Evolutionary conservation across 192 early-diverging fungal genomes (phyloP).

Genomic region (Geranomyces michiganensis): DNA sequence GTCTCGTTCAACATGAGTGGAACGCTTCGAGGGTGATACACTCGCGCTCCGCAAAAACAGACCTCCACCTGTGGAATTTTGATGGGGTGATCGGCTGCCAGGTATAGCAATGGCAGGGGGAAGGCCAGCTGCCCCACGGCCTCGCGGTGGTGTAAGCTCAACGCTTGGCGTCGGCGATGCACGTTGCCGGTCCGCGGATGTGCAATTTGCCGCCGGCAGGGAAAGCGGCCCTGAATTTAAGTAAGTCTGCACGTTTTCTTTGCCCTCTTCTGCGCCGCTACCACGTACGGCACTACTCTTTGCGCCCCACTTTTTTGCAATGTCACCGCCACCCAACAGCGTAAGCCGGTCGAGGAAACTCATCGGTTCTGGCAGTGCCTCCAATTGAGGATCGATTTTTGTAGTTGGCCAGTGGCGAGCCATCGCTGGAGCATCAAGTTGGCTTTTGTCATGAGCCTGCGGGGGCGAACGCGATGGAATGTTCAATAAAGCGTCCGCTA

Average conservation of each 20-base stretch:
- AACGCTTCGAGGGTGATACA: background rate
- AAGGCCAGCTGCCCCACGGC: too few species aligned
- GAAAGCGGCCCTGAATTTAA: background rate
- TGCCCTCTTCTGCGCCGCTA: background rate
- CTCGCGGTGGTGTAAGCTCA: too few species aligned
- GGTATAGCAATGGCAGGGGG: too few species aligned
- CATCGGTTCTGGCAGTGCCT: background rate
- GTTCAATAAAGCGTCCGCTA: background rate
- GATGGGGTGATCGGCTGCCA: too few species aligned
- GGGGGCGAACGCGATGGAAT: background rate
- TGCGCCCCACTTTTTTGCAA: background rate
- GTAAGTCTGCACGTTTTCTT: background rate
- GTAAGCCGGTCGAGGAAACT: constrained; percentile 15
- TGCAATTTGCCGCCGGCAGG: background rate
- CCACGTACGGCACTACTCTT: background rate
- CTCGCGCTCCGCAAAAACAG: background rate
- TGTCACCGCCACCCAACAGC: background rate
- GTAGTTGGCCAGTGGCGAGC: background rate
- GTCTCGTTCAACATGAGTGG: background rate
- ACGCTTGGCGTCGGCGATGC: too few species aligned
- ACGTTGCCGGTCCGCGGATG: too few species aligned
- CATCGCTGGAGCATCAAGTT: background rate
- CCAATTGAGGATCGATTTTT: background rate
- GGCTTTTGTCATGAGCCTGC: background rate
- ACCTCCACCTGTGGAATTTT: too few species aligned